Evolutionary conservation across 2,329 filamentous ascomycete species (phyloP), one percentile per base, ranked within the genome.

Genomic region (Ceratocystis diversiconidia): DNA sequence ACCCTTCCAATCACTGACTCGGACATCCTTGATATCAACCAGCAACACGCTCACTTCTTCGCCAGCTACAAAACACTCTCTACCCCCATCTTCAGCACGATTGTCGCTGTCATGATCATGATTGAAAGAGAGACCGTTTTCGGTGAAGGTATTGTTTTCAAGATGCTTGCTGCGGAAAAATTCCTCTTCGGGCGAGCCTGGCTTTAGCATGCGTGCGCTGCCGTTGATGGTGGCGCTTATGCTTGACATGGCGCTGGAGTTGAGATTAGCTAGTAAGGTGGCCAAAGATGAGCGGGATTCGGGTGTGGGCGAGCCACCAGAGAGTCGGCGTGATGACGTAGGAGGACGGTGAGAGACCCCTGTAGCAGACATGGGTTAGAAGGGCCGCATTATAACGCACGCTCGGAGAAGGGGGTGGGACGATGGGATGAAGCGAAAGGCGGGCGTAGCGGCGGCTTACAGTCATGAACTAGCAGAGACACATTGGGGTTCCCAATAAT

Each of bases 1-100:
- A n/a, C 94, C 92, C 78, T 96, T 96, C 88, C 89, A 96, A 74
- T 96, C 94, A 69, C 89, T 91, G 71, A 95, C 95, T 71, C 91
- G 82, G 61, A 94, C 91, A 73, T 92, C 89, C 71, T 82, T 83
- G 70, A 97, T 90, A 71, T 82, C 84, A 6, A 97, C 94, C 5
- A 92, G 83, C 43, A 97, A 90, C 5, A 96, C 92, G 61, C 88
- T 82, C 1, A 95, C 91, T 73, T 94, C 88, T 72, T 90, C 88
- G 2, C 87, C 89, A 46, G 87, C 87, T 52, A 95, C 83, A 74
- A 91, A 89, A 72, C 82, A 85, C 72, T 82, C 81, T 43, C 81
- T 77, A 0, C 85, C 78, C 2, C 80, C 82, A 69, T 81, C 82
- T 55, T 77, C 76, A 36, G 48, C 50, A 6, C 28, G 32, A 59